These are phyloP conservation scores for Vigna mungo DNA, from an alignment of 306 rosid genomes.

Conservation along the genomic window DNA sequence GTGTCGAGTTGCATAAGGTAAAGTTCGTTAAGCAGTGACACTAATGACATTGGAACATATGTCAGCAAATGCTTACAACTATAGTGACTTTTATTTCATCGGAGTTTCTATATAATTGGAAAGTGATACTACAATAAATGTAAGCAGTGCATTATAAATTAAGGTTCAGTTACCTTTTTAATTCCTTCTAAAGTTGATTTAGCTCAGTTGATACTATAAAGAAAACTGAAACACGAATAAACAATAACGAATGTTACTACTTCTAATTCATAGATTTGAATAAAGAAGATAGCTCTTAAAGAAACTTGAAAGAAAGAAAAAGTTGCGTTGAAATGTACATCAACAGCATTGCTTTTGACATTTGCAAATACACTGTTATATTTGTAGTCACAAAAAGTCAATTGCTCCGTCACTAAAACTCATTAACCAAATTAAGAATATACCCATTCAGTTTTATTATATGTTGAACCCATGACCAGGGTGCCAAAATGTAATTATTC, in stretches of 20 bases:
- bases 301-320: neutral
- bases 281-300: neutral
- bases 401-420: neutral
- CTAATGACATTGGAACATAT: neutral
- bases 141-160: neutral
- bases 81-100: neutral
- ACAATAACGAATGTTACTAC: neutral
- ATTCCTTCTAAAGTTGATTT: neutral
- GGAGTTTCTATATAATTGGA: neutral
- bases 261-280: neutral
- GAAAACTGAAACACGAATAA: neutral
- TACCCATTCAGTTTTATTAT: neutral
- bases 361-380: neutral
- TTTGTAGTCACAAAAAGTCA: neutral
- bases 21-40: neutral
- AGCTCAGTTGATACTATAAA: too few species aligned
- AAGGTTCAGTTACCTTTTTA: neutral
- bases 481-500: neutral
- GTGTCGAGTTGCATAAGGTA: neutral
- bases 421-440: conserved; percentile 22
- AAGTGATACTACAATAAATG: neutral
- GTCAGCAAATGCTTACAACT: neutral
- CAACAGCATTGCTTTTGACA: conserved; percentile 14
- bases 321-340: neutral
- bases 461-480: neutral